Base-by-base conservation (phyloP, 257 asterid species). In the Solanum clarkiae region DNA sequence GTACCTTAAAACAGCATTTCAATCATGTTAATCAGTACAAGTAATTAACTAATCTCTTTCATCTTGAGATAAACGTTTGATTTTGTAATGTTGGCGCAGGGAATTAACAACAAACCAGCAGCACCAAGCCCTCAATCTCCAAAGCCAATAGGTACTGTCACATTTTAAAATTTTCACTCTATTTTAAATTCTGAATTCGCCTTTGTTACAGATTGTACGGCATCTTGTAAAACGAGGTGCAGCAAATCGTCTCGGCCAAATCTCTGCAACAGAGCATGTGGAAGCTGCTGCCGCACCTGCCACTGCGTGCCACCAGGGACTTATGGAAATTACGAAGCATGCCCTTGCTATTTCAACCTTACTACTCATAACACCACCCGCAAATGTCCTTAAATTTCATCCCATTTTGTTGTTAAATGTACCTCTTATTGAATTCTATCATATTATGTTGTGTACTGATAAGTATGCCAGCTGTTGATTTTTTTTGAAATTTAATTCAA, bases 231-330 rank as follows among this genome's bases (percentile, higher is more conserved):
- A 1, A 2, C 0, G 9, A 84, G 90, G 62, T 88, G 90, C 75
- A 51, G 36, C 55, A 22, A 62, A 74, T 80, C 90, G n/a, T 80
- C 81, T 45, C 22, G 89, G 55, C 89, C 82, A n/a, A 86, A 86
- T 26, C 70, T 71, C 20, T 89, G 91, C 91, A 89, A 89, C 66
- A 89, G 90, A 85, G 85, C 91, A 24, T 89, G 91, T 65, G 90
- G 91, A 45, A 87, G 84, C 24, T 89, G 91, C 84, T 89, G 91
- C 69, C 24, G 4, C 24, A 62, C n/a, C 49, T 87, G 91, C 88
- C 51, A 84, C 10, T 87, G 91, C 62, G 91, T 89, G 7, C 91
- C 91, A n/a, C 88, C 90, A 0, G 90, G 91, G 1, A 85, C 91
- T 24, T 85, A 44, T 60, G 91, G 91, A 7, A 85, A 89, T 56